Base-by-base conservation (phyloP, 1,139 yeast genomes). In the Pichia sp. region DNA sequence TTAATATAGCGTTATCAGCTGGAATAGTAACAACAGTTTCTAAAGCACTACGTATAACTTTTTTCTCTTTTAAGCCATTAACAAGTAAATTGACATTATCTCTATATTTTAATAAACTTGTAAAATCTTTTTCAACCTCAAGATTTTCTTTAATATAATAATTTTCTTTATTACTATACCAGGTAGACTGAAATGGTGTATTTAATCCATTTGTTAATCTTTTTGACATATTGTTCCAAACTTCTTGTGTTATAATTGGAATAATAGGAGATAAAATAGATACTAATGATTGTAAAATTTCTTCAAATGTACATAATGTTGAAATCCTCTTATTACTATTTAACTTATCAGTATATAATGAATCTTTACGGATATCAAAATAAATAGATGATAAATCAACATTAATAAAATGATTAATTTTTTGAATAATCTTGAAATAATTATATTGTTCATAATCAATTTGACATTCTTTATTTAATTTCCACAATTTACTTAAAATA, bases 171-270 rank as follows among this genome's bases (percentile, higher is more conserved):
- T 28, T 26, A 2, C 51, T 42, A 49, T 64, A 61, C 59, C 60
- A 58, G 1, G 54, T 55, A 2, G 36, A 34, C 59, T 71, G 66
- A 55, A 81, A 76, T 1, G 92, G 92, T 1, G 87, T 73, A 6
- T 55, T 60, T 1, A 54, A 54, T 0, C 61, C 64, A 0, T 52
- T 41, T 1, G 65, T 68, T 16, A 76, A 57, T 35, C 60, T 53
- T 0, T 53, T 53, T 1, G 76, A 72, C 12, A 77, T 59, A 48
- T 71, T 71, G 30, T 76, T 73, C 96, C 97, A 89, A 0, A 79
- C 90, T 59, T 94, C 97, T 61, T 92, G 97, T 0, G 90, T 75
- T 48, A 89, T 67, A 6, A 86, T 61, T 1, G 99, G 99, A 34
- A 85, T 68, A 0, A 94, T 76, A 1, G 98, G 98, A 0, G 92